These are phyloP conservation scores for Prunus fruticosa DNA, from an alignment of 306 rosid species.

Conservation along the genomic window DNA sequence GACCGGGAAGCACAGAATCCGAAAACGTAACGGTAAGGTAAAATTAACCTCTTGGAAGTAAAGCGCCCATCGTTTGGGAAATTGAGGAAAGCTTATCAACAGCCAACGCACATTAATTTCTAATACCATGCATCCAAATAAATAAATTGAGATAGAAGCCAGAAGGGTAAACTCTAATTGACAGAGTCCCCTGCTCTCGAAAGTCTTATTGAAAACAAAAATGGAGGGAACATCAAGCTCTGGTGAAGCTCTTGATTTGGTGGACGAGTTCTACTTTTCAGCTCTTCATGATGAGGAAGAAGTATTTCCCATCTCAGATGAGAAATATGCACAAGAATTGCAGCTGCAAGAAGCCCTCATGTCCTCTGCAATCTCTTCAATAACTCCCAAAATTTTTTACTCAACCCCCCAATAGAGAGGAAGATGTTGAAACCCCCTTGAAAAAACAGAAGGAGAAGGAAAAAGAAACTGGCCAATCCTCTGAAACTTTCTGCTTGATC, in stretches of 20 bases:
- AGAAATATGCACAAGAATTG: conserved; percentile 50
- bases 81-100: background rate
- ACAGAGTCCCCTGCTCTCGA: background rate
- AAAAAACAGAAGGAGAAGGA: conserved; percentile 4
- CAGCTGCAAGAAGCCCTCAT: conserved; percentile 57
- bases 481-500: conserved; percentile 38
- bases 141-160: background rate
- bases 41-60: background rate
- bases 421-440: background rate
- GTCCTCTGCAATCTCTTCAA: conserved; percentile 32
- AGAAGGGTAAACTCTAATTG: background rate
- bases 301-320: conserved; percentile 58
- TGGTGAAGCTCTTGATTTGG: conserved; percentile 6
- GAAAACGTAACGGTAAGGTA: background rate
- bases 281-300: conserved; percentile 42
- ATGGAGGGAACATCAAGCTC: conserved; percentile 13
- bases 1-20: background rate
- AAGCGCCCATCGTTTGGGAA: background rate
- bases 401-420: background rate
- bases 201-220: background rate
- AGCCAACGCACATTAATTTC: background rate
- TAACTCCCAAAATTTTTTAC: background rate
- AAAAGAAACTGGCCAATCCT: conserved; percentile 27
- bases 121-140: background rate
- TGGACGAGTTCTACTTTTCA: conserved; percentile 61